Percentiles rank a stretch among this genome's conserved stretches.
Evolutionary conservation across 2,329 filamentous ascomycete species (phyloP).

Genomic region (Fusarium transvaalense): DNA sequence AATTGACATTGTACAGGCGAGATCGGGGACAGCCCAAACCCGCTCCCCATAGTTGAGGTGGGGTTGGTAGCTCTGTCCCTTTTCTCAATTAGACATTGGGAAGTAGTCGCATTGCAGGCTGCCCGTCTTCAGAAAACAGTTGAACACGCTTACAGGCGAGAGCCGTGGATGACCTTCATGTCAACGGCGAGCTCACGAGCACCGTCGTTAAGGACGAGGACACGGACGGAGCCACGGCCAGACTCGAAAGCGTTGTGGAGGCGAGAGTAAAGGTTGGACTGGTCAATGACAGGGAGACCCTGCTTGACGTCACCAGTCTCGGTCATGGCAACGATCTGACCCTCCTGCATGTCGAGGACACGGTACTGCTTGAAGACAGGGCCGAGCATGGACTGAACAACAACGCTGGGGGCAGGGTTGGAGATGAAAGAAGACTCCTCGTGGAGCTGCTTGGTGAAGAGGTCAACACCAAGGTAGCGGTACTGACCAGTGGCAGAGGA

Average conservation of each 20-base stretch:
- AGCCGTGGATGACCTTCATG: conserved; percentile 96
- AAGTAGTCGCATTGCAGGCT: conserved; percentile 45
- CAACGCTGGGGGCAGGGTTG: conserved; percentile 94
- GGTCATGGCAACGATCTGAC: conserved; percentile 93
- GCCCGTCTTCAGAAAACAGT: conserved; percentile 35
- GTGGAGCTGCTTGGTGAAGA: conserved; percentile 99
- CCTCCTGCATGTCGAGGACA: conserved; percentile 95
- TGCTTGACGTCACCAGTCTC: conserved; percentile 99
- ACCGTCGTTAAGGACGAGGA: conserved; percentile 94
- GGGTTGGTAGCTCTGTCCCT: conserved; percentile 32
- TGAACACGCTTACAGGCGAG: conserved; percentile 66
- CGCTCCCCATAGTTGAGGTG: conserved; percentile 30
- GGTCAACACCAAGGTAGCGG: conserved; percentile 99
- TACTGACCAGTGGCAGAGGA: conserved; percentile 98
- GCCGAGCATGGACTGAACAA: conserved; percentile 99
- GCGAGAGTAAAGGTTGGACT: conserved; percentile 87
- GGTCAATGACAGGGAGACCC: conserved; percentile 90
- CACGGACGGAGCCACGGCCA: conserved; percentile 92
- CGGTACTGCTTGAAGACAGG: conserved; percentile 99
- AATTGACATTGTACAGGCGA: conserved; percentile 43
- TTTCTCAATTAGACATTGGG: conserved; percentile 35
- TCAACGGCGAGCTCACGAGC: conserved; percentile 96
- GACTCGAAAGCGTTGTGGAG: conserved; percentile 88
- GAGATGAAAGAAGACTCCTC: conserved; percentile 98
- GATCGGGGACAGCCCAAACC: conserved; percentile 23